phyloP scores from a whole-genome alignment of 192 early-diverging fungal genomes.

The Rhizoclosmatium globosum region DNA sequence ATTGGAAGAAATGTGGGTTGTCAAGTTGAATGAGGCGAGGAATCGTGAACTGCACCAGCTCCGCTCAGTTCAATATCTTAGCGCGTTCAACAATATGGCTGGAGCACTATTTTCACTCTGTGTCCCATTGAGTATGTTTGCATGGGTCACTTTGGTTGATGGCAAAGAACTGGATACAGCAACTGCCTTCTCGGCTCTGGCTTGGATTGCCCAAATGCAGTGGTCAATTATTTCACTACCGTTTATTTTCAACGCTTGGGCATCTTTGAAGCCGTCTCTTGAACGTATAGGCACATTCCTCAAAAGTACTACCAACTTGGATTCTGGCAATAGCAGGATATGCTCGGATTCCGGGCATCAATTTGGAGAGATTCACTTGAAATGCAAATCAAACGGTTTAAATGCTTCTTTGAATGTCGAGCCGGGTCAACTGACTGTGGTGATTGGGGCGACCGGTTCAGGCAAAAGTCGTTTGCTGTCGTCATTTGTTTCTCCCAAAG shows the following conservation, averaged over 20 bases:
- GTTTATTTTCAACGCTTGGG: slow-evolving; percentile 17
- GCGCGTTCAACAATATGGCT: slow-evolving; percentile 15
- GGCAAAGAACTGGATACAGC: slow-evolving; percentile 22
- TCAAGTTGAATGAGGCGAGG: slow-evolving; percentile 9
- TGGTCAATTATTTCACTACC: slow-evolving; percentile 20
- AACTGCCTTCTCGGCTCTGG: slow-evolving; percentile 29
- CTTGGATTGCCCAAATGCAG: slow-evolving; percentile 32
- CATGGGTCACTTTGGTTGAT: slow-evolving; percentile 29
- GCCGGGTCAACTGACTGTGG: slow-evolving; percentile 4
- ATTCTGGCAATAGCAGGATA: background rate
- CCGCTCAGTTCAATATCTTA: slow-evolving; percentile 14
- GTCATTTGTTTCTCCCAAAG: background rate
- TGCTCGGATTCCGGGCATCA: background rate
- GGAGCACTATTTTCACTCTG: slow-evolving; percentile 19
- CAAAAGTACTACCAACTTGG: background rate
- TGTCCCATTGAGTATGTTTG: slow-evolving; percentile 24
- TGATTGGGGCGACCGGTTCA: slow-evolving; percentile 23
- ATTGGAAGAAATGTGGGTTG: slow-evolving; percentile 13
- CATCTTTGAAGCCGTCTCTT: slow-evolving; percentile 18
- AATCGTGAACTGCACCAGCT: slow-evolving; percentile 8
- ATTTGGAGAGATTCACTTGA: slow-evolving; percentile 24
- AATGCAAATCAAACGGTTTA: background rate
- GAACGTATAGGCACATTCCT: slow-evolving; percentile 9
- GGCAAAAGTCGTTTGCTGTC: slow-evolving; percentile 25
- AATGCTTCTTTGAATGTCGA: background rate